Evolutionary conservation across 1,139 yeast genomes (phyloP).

Genomic region (Yamadazyma atmosphaerica): DNA sequence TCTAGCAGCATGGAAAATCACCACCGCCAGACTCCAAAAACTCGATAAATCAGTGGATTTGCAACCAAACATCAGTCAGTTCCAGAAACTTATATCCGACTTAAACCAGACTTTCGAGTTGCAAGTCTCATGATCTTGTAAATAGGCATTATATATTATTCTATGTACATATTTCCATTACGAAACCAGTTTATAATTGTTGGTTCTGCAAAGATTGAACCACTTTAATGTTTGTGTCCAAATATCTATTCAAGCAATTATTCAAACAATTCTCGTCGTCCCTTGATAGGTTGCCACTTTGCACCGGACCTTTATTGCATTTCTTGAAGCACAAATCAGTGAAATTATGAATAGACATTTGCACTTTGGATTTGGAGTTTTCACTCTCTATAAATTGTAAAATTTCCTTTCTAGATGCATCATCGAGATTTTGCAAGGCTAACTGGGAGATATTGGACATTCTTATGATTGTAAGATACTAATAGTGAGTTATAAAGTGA

Average conservation of each 20-base stretch:
- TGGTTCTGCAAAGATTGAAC: slow-evolving; percentile 56
- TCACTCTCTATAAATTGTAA: slow-evolving; percentile 77
- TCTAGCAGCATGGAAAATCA: slow-evolving; percentile 30
- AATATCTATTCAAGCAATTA: slow-evolving; percentile 81
- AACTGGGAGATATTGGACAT: slow-evolving; percentile 65
- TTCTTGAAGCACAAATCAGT: slow-evolving; percentile 90
- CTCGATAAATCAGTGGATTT: background rate
- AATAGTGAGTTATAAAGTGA: background rate
- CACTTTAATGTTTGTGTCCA: slow-evolving; percentile 84
- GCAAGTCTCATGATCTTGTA: background rate
- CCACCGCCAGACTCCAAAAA: slow-evolving; percentile 7
- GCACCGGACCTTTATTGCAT: slow-evolving; percentile 61
- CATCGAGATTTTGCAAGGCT: slow-evolving; percentile 67
- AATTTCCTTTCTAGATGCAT: slow-evolving; percentile 70
- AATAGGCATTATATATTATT: background rate
- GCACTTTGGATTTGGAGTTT: slow-evolving; percentile 85
- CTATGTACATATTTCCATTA: slow-evolving; percentile 4
- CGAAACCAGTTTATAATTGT: no score
- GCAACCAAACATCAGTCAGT: background rate
- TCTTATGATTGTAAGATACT: background rate
- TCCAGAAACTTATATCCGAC: background rate
- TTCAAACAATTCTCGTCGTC: slow-evolving; percentile 72
- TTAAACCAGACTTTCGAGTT: background rate
- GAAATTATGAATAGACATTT: slow-evolving; percentile 79
- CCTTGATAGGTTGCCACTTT: slow-evolving; percentile 50